Percentiles rank a stretch among this genome's conserved stretches.
These are phyloP conservation scores for Barbatosphaeria neglecta DNA, from an alignment of 495 filamentous ascomycete genomes.

Conservation along the genomic window DNA sequence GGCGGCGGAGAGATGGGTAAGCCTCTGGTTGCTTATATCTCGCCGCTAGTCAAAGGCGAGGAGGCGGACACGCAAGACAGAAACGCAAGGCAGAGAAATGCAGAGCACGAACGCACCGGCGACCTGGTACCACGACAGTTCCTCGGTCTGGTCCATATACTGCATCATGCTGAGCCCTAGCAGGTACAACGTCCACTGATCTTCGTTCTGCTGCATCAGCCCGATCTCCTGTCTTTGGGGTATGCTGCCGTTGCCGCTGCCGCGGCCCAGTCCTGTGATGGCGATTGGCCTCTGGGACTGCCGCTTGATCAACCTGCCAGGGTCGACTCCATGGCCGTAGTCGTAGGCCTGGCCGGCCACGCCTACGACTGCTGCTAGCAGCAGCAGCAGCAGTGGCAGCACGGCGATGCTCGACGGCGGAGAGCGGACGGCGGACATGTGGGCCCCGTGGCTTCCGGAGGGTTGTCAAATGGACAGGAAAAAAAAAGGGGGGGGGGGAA, in stretches of 20 bases:
- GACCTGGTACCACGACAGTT: conserved; percentile 51
- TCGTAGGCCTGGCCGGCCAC: conserved; percentile 14
- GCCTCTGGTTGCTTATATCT: no score
- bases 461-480: no score
- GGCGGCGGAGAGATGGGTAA: not conserved
- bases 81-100: no score
- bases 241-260: conserved; percentile 5
- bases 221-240: conserved; percentile 37
- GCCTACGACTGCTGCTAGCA: not conserved
- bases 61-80: no score
- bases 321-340: conserved; percentile 23
- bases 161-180: conserved; percentile 44
- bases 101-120: conserved; percentile 14
- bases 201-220: conserved; percentile 41
- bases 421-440: not conserved
- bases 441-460: no score
- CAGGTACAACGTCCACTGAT: conserved; percentile 49
- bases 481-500: no score
- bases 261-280: conserved; percentile 8
- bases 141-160: conserved; percentile 36
- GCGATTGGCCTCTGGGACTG: conserved; percentile 5
- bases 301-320: conserved; percentile 11
- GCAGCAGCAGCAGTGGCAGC: not conserved
- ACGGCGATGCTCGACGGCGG: no score
- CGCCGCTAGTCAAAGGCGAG: no score